Evolutionary conservation across 306 rosid genomes (phyloP).

Genomic region (Canavalia gladiata): DNA sequence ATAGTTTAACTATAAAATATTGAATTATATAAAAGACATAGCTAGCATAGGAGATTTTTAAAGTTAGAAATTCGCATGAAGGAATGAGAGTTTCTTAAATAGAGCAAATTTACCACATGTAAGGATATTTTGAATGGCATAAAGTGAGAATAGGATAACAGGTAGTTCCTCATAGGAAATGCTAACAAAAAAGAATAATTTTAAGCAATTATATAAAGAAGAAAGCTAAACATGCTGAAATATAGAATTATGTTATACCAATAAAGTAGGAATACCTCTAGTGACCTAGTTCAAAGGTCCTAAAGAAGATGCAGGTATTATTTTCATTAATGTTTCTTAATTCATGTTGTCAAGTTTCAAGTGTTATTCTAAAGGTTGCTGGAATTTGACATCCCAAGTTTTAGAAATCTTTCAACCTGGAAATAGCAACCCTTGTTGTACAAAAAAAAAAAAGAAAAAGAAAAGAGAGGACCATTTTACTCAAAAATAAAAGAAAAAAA

Average conservation of each 20-base stretch:
- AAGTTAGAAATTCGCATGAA: conserved; percentile 14
- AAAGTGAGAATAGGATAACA: neutral
- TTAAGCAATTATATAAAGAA: conserved; percentile 18
- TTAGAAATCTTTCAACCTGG: conserved; percentile 69
- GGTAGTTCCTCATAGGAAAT: conserved; percentile 16
- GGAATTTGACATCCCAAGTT: conserved; percentile 74
- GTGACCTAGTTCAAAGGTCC: conserved; percentile 87
- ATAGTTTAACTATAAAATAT: conserved; percentile 29
- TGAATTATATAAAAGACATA: conserved; percentile 5
- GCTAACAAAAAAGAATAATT: conserved; percentile 12
- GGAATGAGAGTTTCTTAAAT: conserved; percentile 14
- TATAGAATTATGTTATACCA: conserved; percentile 38
- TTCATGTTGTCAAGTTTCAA: conserved; percentile 83
- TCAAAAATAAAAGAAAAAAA: neutral
- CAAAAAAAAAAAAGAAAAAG: neutral
- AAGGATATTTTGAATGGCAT: conserved; percentile 9
- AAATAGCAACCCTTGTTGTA: conserved; percentile 83
- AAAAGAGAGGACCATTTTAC: conserved; percentile 23
- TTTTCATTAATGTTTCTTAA: conserved; percentile 62
- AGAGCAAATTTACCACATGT: neutral
- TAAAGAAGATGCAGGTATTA: conserved; percentile 75
- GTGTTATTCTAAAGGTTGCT: conserved; percentile 68
- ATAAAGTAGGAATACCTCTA: conserved; percentile 73
- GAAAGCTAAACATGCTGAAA: conserved; percentile 34
- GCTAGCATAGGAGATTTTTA: conserved; percentile 15